These are phyloP conservation scores for Cornus suecica DNA, from an alignment of 148 eudicot species.

Conservation along the genomic window DNA sequence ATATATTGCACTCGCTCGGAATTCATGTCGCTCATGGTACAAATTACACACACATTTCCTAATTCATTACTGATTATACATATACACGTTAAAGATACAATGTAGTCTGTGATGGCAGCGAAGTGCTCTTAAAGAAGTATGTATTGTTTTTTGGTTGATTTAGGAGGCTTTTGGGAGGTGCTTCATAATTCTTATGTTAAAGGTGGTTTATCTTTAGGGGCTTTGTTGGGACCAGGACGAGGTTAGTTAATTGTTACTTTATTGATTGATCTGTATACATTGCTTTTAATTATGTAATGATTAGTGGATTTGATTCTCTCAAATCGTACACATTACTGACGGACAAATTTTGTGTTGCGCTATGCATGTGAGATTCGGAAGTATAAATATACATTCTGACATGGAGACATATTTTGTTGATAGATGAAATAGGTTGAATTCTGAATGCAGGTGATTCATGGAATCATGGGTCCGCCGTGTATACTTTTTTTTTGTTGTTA, in stretches of 20 bases:
- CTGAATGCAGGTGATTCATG: not conserved
- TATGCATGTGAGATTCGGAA: not conserved
- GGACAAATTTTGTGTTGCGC: not conserved
- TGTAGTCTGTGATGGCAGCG: not conserved
- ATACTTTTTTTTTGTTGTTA: too few species aligned
- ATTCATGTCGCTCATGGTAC: slow-evolving; percentile 91
- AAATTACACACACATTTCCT: not conserved
- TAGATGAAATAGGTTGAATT: not conserved
- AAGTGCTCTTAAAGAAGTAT: not conserved
- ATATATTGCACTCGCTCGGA: slow-evolving; percentile 73
- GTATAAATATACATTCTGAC: not conserved
- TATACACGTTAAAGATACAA: not conserved
- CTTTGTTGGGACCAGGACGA: slow-evolving; percentile 93
- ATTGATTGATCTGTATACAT: not conserved
- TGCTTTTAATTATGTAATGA: slow-evolving; percentile 6
- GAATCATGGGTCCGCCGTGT: too few species aligned
- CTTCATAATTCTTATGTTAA: slow-evolving; percentile 86
- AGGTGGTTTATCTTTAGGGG: slow-evolving; percentile 78
- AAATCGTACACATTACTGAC: not conserved
- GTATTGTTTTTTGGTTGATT: slow-evolving; percentile 5
- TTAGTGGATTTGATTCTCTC: not conserved
- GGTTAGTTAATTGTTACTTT: slow-evolving; percentile 54
- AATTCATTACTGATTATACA: not conserved
- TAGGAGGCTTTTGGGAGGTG: slow-evolving; percentile 67
- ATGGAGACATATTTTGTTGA: not conserved